phyloP scores from a whole-genome alignment of 2,329 filamentous ascomycete species.

The Mycogone perniciosa region DNA sequence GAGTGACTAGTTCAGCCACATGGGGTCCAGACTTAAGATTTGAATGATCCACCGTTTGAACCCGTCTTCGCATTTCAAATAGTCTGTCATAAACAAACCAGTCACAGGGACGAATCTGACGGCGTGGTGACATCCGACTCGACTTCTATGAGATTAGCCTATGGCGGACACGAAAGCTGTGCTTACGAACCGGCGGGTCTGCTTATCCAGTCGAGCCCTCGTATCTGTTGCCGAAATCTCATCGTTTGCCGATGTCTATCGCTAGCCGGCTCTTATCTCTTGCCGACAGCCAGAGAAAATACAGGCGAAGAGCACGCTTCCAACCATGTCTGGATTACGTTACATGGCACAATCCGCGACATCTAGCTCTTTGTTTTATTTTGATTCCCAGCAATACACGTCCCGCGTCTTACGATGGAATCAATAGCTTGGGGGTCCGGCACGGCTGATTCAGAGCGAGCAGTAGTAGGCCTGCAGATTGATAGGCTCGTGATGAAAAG shows the following conservation, averaged over 20 bases:
- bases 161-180: not conserved
- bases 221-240: conserved; percentile 1
- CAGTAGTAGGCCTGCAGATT: no score
- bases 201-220: not conserved
- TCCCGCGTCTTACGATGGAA: no score
- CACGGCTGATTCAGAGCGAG: no score
- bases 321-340: not conserved
- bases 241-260: not conserved
- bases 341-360: no score
- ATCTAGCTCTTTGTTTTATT: not conserved
- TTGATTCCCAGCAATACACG: no score
- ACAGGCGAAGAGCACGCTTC: not conserved
- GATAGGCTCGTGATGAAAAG: no score
- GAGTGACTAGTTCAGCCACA: not conserved
- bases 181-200: not conserved
- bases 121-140: not conserved
- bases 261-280: not conserved
- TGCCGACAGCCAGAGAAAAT: conserved; percentile 1
- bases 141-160: not conserved
- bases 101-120: not conserved
- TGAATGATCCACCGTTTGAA: not conserved
- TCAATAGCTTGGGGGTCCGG: no score
- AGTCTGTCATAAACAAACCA: not conserved
- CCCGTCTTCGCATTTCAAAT: not conserved
- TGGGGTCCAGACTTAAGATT: not conserved